Evolutionary conservation across 352 stramenopile species (phyloP), one percentile per base, ranked within the genome.

Genomic region (Phytophthora foliorum): DNA sequence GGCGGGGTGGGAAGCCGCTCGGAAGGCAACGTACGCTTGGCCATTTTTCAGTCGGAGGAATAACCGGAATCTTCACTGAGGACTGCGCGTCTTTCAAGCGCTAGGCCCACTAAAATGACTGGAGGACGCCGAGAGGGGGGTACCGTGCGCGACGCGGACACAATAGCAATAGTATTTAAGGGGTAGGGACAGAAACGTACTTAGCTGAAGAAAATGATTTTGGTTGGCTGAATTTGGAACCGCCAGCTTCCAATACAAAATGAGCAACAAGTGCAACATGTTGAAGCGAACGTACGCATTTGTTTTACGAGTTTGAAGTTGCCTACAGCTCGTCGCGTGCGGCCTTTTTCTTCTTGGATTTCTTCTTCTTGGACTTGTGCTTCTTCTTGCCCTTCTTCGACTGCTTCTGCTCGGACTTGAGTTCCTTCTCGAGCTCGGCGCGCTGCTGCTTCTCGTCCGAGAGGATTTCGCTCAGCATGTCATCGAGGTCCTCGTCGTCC

Each of bases 41-140:
- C 83, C 86, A 93, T 93, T 87, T 89, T 89, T 84, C 83, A 88
- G 80, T 90, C 84, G 85, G 70, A 91, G 78, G 86, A 93, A 90
- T 80, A 78, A 34, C 78, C 67, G 75, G 71, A 82, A 77, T 82
- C 72, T 82, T 82, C 62, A 77, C 62, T 79, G 61, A 73, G 58
- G 42, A 59, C 64, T 53, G 48, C 46, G 36, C 45, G 48, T 32
- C 49, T 39, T 51, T 57, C 14, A 29, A 55, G 55, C 24, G 31
- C 24, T 36, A 51, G 69, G 62, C 48, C 42, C 24, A 17, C 32
- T 34, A 60, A 61, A 82, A 82, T 82, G 75, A 82, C 66, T 82
- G 75, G 75, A 82, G 75, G 72, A 50, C 63, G 66, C 51, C 31
- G 52, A 72, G 39, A 53, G 58, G 41, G 4, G 6, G 39, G 63